phyloP scores from a whole-genome alignment of 1,284 basidiomycete species.

The Cutaneotrichosporon cavernicola region DNA sequence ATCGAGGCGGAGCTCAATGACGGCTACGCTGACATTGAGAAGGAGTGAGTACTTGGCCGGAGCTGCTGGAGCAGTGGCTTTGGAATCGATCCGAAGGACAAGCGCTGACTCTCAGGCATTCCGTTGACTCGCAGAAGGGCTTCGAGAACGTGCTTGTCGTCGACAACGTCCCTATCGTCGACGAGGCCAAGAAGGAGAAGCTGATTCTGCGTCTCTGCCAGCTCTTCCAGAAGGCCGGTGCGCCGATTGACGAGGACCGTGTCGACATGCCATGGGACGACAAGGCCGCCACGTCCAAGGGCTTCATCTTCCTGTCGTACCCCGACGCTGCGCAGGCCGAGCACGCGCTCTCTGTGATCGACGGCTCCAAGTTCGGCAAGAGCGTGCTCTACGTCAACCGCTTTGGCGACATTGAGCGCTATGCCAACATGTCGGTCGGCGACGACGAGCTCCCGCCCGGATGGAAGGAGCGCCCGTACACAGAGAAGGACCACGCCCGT shows the following conservation, averaged over 20 bases:
- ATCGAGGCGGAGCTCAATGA: conserved; percentile 62
- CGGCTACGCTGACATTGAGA: conserved; percentile 85
- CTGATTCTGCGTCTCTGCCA: conserved; percentile 75
- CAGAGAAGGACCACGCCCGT: conserved; percentile 87
- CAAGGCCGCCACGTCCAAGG: conserved; percentile 74
- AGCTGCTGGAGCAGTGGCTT: conserved; percentile 32
- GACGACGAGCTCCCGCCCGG: conserved; percentile 64
- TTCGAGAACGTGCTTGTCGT: conserved; percentile 36
- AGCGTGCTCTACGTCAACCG: conserved; percentile 88
- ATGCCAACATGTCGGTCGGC: conserved; percentile 73
- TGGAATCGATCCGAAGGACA: background rate
- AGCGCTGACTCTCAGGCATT: conserved; percentile 61
- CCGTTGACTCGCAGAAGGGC: conserved; percentile 71
- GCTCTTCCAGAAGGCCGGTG: conserved; percentile 76
- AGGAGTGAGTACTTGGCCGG: conserved; percentile 70
- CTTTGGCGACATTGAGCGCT: conserved; percentile 90
- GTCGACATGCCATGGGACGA: conserved; percentile 84
- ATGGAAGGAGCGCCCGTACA: conserved; percentile 71
- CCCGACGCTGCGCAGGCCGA: conserved; percentile 76
- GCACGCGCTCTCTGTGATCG: conserved; percentile 73
- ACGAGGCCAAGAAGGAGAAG: conserved; percentile 73
- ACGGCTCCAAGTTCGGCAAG: conserved; percentile 84
- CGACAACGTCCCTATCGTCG: conserved; percentile 62
- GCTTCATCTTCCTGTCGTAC: conserved; percentile 88
- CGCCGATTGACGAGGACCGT: conserved; percentile 69